Conservation (phyloP, 805 yeast genomes). For the Wickerhamiella sergipiensis region DNA sequence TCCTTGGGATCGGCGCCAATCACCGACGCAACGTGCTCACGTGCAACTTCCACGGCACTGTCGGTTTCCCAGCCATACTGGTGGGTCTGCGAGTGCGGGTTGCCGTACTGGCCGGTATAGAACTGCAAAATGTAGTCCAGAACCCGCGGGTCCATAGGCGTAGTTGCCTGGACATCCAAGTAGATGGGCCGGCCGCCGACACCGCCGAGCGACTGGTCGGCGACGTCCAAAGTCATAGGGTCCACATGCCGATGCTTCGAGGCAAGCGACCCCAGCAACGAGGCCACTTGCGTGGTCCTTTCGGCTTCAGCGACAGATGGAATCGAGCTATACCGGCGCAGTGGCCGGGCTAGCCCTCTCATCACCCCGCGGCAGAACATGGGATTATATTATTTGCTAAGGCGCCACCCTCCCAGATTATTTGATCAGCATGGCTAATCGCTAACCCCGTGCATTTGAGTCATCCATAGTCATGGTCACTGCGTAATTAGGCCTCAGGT, state of each 20-base stretch:
- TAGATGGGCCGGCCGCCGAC: constrained; percentile 66
- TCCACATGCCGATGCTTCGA: constrained; percentile 4
- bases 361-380: not conserved
- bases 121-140: constrained; percentile 31
- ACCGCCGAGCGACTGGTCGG: constrained; percentile 7
- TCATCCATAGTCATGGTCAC: not conserved
- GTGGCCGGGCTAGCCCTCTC: not conserved
- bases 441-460: not conserved
- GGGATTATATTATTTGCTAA: not conserved
- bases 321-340: not conserved
- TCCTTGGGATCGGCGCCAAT: constrained; percentile 94
- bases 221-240: constrained; percentile 1
- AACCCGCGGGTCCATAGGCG: constrained; percentile 96
- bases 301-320: not conserved
- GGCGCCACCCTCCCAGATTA: not conserved
- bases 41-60: constrained; percentile 74
- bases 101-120: constrained; percentile 82
- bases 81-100: constrained; percentile 95
- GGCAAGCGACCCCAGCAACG: constrained; percentile 4
- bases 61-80: constrained; percentile 99
- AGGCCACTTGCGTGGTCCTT: not conserved
- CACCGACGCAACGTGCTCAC: constrained; percentile 67
- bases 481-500: no score
- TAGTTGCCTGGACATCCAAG: constrained; percentile 95
- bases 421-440: not conserved